Evolutionary conservation across 2,329 filamentous ascomycete genomes (phyloP).

Genomic region (Alternaria arbusti): DNA sequence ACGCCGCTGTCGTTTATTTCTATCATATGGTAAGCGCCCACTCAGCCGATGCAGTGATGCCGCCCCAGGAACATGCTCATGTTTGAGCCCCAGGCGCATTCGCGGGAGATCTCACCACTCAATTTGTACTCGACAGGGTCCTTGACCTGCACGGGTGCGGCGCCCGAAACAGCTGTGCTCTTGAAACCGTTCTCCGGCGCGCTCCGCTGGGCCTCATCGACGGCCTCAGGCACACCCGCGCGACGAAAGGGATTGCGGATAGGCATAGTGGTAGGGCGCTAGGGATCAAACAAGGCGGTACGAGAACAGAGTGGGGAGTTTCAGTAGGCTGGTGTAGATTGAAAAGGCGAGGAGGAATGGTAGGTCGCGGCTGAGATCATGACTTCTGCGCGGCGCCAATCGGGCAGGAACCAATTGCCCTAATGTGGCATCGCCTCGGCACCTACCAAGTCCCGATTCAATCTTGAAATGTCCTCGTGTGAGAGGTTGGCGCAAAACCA

Average conservation of each 20-base stretch:
- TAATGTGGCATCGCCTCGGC: constrained; percentile 13
- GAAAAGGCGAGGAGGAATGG: constrained; percentile 6
- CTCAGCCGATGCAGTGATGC: constrained; percentile 6
- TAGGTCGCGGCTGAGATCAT: constrained; percentile 21
- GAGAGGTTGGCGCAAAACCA: background rate
- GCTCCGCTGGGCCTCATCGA: constrained; percentile 42
- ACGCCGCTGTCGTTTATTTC: constrained; percentile 96
- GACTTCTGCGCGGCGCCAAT: constrained; percentile 26
- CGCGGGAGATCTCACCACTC: constrained; percentile 52
- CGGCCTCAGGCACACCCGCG: constrained; percentile 39
- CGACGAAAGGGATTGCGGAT: constrained; percentile 52
- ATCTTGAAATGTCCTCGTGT: constrained; percentile 1
- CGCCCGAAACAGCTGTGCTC: constrained; percentile 42
- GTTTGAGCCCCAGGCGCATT: constrained; percentile 7
- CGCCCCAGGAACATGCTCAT: constrained; percentile 2
- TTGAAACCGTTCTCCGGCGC: constrained; percentile 42
- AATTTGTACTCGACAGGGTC: constrained; percentile 59
- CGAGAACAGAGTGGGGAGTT: constrained; percentile 24
- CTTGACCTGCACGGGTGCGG: constrained; percentile 53
- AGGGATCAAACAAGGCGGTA: constrained; percentile 21
- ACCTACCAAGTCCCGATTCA: constrained; percentile 11
- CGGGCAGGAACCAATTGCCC: constrained; percentile 16
- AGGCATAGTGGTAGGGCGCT: constrained; percentile 40
- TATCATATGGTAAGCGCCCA: constrained; percentile 52
- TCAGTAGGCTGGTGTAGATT: constrained; percentile 20